A percentile compares a stretch with the other conserved stretches of the same genome.
These are phyloP conservation scores for Craspedostauros australis DNA, from an alignment of 108 stramenopile species.

Conservation along the genomic window DNA sequence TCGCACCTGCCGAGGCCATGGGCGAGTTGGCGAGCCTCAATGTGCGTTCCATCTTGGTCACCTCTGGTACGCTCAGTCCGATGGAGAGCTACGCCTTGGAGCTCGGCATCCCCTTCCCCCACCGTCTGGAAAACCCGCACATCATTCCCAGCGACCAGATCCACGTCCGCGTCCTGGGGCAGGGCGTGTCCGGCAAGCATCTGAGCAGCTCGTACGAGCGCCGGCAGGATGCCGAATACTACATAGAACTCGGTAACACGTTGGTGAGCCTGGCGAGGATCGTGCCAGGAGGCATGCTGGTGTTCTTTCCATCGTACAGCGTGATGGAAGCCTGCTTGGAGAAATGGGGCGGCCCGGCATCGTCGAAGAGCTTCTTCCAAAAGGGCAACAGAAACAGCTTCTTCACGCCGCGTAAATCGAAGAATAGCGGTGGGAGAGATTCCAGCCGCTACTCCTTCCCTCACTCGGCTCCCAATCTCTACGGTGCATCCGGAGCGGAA, in stretches of 20 bases:
- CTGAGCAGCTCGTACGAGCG: conserved; percentile 82
- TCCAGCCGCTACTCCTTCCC: conserved; percentile 39
- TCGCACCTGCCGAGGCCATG: conserved; percentile 94
- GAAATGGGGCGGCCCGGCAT: conserved; percentile 70
- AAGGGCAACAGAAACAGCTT: conserved; percentile 25
- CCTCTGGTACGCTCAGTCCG: conserved; percentile 95
- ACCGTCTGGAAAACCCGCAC: conserved; percentile 89
- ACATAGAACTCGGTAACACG: conserved; percentile 86
- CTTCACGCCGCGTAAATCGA: conserved; percentile 42
- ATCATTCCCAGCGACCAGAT: conserved; percentile 86
- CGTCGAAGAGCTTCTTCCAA: conserved; percentile 8
- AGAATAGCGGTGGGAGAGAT: conserved; percentile 10
- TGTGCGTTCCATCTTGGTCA: conserved; percentile 85
- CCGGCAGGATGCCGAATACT: conserved; percentile 82
- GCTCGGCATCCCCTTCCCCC: conserved; percentile 82
- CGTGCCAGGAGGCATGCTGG: conserved; percentile 90
- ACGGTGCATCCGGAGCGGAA: conserved; percentile 10
- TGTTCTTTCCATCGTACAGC: conserved; percentile 97
- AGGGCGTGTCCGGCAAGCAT: conserved; percentile 70
- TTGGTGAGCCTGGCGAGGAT: conserved; percentile 69
- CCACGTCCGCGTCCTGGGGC: conserved; percentile 77
- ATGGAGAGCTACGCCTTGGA: conserved; percentile 87
- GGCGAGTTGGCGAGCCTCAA: conserved; percentile 74
- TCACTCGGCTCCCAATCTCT: conserved; percentile 25
- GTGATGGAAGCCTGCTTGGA: conserved; percentile 77